Evolutionary conservation across 768 basidiomycete genomes (phyloP), one percentile per base, ranked within the genome.

Genomic region (Mycena latifolia): DNA sequence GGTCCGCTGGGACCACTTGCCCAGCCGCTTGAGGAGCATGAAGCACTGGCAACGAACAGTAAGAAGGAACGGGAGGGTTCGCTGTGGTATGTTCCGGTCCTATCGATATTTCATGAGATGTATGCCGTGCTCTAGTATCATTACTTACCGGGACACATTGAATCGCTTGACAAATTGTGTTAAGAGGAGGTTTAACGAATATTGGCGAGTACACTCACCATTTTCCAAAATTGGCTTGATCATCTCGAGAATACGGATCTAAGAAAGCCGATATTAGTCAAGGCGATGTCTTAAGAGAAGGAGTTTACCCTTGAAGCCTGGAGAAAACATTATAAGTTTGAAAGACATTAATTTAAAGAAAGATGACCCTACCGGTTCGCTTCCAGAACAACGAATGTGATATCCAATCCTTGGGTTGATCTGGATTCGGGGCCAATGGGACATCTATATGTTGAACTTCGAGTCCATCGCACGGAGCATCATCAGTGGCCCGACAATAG

Each of bases 231-330:
- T 82, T 81, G 1, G 78, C 55, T 68, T 85, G 85, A 54, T 89
- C 87, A 43, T 88, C 86, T n/a, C 79, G 80, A 24, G 87, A 82
- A 63, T 90, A 89, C 0, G 88, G 88, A 71, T 90, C 88, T 86
- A 17, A 60, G 29, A 24, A n/a, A n/a, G n/a, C 20, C n/a, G 54
- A 39, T n/a, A n/a, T 37, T 14, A 55, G 2, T n/a, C 22, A 17
- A 48, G 15, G 12, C 8, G 22, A 33, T 17, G 18, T 35, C 2
- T 24, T 11, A 50, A 20, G n/a, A n/a, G n/a, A 55, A 35, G 17
- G 10, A 11, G 55, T 29, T 11, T 48, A 84, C 84, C 85, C 79
- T 84, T 87, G 77, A 89, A 89, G 12, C 85, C 88, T 88, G 52
- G 15, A 46, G 43, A 43, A 5, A 63, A 55, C 33, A 50, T 63